Evolutionary conservation across 2,329 filamentous ascomycete genomes (phyloP).

Genomic region (Seiridium cupressi): DNA sequence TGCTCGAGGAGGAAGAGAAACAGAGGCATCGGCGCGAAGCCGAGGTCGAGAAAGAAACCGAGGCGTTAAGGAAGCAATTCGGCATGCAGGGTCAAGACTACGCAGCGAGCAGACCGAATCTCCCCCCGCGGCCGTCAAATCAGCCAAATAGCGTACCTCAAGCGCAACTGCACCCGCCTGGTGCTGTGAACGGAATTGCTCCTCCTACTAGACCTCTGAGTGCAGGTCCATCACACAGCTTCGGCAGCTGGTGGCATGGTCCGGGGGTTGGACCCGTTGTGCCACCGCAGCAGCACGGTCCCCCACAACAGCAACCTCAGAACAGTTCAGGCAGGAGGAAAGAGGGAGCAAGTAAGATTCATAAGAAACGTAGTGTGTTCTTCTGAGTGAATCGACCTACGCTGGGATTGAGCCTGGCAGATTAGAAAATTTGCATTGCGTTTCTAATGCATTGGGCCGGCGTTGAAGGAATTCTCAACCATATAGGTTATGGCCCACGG

Average conservation of each 20-base stretch:
- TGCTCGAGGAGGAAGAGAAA: constrained; percentile 65
- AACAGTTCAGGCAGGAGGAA: constrained; percentile 36
- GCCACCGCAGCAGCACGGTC: constrained; percentile 20
- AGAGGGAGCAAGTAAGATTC: constrained; percentile 36
- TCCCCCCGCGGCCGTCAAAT: constrained; percentile 28
- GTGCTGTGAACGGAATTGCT: constrained; percentile 8
- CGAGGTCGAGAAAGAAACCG: constrained; percentile 76
- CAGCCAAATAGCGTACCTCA: constrained; percentile 14
- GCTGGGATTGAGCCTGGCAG: no score
- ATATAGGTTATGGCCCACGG: no score
- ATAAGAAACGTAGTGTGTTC: constrained; percentile 48
- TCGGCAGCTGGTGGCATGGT: constrained; percentile 29
- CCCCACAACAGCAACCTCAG: constrained; percentile 38
- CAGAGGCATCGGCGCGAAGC: constrained; percentile 55
- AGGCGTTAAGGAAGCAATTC: constrained; percentile 69
- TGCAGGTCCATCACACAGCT: constrained; percentile 35
- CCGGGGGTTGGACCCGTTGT: constrained; percentile 13
- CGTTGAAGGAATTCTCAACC: background rate
- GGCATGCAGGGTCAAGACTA: constrained; percentile 53
- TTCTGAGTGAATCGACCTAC: constrained; percentile 26
- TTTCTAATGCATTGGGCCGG: background rate
- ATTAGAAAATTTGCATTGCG: background rate
- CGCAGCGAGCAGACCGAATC: constrained; percentile 21
- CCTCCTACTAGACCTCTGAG: constrained; percentile 47
- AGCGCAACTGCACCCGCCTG: constrained; percentile 24